phyloP scores from a whole-genome alignment of 2,329 filamentous ascomycete species.

The Penicillium decumbens region DNA sequence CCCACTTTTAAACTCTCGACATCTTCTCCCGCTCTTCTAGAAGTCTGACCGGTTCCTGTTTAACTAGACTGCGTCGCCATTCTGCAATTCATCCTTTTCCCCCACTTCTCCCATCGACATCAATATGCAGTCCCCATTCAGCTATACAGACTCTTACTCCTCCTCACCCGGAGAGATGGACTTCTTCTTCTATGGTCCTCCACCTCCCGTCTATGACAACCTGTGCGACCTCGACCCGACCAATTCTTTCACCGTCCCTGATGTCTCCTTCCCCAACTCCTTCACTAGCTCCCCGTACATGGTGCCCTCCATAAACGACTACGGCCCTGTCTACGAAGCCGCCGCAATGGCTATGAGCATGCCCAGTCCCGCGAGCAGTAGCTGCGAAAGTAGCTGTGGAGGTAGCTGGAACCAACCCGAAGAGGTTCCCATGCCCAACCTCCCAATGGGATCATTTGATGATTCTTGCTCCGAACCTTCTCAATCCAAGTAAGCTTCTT shows the following conservation, averaged over 20 bases:
- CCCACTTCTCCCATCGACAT: constrained; percentile 2
- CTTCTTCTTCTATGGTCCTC: constrained; percentile 22
- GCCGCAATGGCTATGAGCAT: constrained; percentile 25
- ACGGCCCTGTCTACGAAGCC: constrained; percentile 19
- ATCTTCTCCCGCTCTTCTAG: constrained; percentile 10
- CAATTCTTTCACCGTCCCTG: constrained; percentile 14
- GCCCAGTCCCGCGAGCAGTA: constrained; percentile 18
- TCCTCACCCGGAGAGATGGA: constrained; percentile 24
- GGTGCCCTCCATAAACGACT: constrained; percentile 11
- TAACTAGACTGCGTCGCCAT: constrained; percentile 13
- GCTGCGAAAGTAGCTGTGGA: constrained; percentile 16
- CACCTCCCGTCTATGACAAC: constrained; percentile 19
- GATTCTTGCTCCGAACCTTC: constrained; percentile 19
- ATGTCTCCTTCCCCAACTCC: constrained; percentile 11
- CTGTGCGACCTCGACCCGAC: constrained; percentile 16
- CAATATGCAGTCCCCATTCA: constrained; percentile 22
- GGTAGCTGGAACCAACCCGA: constrained; percentile 18
- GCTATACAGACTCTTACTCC: constrained; percentile 19
- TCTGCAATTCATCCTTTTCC: constrained; percentile 4
- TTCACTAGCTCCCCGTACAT: constrained; percentile 23
- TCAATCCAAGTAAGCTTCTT: constrained; percentile 24
- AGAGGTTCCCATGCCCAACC: constrained; percentile 17
- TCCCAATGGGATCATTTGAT: constrained; percentile 11
- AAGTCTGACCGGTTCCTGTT: constrained; percentile 5
- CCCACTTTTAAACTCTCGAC: neutral